Evolutionary conservation across 2,329 filamentous ascomycete species (phyloP).

Genomic region (Sphaerulina populicola): DNA sequence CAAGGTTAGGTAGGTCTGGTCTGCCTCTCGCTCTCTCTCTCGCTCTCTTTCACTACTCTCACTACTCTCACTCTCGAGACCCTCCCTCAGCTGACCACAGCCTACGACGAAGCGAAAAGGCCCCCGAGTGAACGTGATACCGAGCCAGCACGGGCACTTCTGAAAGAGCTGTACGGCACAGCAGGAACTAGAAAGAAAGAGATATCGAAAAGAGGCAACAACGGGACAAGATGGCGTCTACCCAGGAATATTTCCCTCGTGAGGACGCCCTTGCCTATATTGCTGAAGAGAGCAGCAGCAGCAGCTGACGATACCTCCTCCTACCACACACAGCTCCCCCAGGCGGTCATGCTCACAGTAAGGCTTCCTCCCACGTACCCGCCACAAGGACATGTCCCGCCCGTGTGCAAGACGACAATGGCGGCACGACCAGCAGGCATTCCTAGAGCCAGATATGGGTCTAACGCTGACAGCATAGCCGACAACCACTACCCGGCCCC

Average conservation of each 20-base stretch:
- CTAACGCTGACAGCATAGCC: neutral
- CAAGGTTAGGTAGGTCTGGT: neutral
- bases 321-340: neutral
- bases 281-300: neutral
- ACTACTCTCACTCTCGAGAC: too few species aligned
- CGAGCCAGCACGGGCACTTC: neutral
- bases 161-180: neutral
- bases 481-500: neutral
- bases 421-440: neutral
- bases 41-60: too few species aligned
- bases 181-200: neutral
- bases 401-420: neutral
- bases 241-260: slow-evolving; percentile 29
- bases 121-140: too few species aligned
- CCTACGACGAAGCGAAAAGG: too few species aligned
- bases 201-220: neutral
- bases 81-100: too few species aligned
- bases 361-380: neutral
- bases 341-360: neutral
- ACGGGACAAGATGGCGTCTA: slow-evolving; percentile 16
- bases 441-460: neutral
- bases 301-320: neutral
- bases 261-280: slow-evolving; percentile 7
- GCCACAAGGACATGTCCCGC: neutral
- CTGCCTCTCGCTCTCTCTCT: too few species aligned